These are phyloP conservation scores for Rhodotorula babjevae DNA, from an alignment of 768 basidiomycete species.

Conservation along the genomic window DNA sequence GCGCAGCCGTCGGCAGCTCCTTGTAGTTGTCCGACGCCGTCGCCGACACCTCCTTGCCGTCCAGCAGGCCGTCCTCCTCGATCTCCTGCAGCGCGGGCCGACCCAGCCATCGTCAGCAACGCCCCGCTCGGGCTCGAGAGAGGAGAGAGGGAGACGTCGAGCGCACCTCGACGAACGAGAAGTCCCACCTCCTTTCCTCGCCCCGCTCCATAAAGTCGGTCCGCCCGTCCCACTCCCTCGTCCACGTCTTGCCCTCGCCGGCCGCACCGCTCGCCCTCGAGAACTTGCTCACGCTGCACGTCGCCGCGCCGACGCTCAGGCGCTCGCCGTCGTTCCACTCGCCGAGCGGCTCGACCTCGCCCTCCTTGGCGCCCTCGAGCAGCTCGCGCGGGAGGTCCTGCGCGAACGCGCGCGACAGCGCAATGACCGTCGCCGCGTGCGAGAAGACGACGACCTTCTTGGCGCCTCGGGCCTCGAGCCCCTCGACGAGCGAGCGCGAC, in stretches of 20 bases:
- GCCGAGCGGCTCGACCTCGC: conserved; percentile 1
- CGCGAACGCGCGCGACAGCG: conserved; percentile 59
- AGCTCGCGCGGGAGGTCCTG: conserved; percentile 48
- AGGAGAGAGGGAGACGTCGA: neutral
- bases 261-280: no score
- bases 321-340: conserved; percentile 17
- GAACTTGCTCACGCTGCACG: conserved; percentile 34
- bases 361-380: neutral
- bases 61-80: conserved; percentile 30
- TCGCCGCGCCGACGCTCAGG: conserved; percentile 16
- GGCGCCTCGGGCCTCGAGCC: conserved; percentile 48
- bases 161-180: conserved; percentile 11
- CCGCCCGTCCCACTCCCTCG: conserved; percentile 25
- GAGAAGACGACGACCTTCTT: conserved; percentile 20
- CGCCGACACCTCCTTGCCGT: conserved; percentile 15
- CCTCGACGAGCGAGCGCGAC: conserved; percentile 55
- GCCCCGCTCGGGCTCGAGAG: neutral
- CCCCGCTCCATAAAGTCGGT: conserved; percentile 25
- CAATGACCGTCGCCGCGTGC: conserved; percentile 65
- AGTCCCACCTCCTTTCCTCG: conserved; percentile 7
- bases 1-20: conserved; percentile 19
- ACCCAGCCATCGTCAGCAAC: no score
- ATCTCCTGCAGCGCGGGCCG: conserved; percentile 9
- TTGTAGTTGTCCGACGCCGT: conserved; percentile 33
- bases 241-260: conserved; percentile 8